Conservation (phyloP, 176 grass and related monocot species). For the Raddia guianensis region DNA sequence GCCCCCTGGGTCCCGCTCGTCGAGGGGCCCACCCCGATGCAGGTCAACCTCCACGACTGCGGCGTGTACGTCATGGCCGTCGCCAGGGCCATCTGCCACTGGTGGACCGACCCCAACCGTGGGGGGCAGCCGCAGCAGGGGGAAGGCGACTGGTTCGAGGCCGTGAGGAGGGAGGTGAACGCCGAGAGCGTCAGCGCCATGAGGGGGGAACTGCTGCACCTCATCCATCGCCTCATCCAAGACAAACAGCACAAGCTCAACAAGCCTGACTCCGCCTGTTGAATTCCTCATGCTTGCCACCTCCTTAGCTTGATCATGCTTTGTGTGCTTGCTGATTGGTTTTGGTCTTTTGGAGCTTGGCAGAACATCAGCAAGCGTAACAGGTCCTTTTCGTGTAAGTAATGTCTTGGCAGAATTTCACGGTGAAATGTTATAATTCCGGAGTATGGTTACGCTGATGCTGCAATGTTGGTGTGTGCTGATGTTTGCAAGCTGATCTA, state of each 20-base stretch:
- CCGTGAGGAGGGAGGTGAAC: conserved; percentile 56
- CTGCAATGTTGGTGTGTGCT: neutral
- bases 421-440: neutral
- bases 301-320: neutral
- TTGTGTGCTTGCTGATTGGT: neutral
- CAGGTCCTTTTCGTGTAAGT: neutral
- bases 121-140: neutral
- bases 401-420: neutral
- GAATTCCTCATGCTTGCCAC: neutral
- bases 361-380: neutral
- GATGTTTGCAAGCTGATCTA: neutral
- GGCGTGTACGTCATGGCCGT: conserved; percentile 72
- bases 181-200: conserved; percentile 48
- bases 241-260: conserved; percentile 17
- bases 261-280: too few species aligned
- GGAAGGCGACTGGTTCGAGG: conserved; percentile 55
- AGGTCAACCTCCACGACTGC: conserved; percentile 79
- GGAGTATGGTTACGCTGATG: neutral
- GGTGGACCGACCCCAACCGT: conserved; percentile 41
- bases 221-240: conserved; percentile 58
- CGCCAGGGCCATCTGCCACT: conserved; percentile 59
- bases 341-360: neutral
- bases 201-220: conserved; percentile 59
- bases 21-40: conserved; percentile 66
- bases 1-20: conserved; percentile 37